Evolutionary conservation across 2,329 filamentous ascomycete species (phyloP), one percentile per base, ranked within the genome.

Genomic region (Fusarium sp.): DNA sequence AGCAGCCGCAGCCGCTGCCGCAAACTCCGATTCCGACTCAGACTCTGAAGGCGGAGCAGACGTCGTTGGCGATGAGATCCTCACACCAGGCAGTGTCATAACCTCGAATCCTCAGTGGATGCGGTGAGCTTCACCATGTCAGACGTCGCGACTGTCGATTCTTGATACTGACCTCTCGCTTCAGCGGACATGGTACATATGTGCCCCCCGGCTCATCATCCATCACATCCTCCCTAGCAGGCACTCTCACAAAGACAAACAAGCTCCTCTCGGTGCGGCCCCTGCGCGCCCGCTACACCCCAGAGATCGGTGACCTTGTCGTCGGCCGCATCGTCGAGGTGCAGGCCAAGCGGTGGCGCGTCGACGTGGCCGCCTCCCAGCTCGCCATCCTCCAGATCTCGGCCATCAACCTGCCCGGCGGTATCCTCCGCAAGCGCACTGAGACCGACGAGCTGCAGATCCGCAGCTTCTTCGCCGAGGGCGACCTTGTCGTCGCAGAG

Each of bases 381-480:
- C 88, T 97, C 6, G 94, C 95, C 4, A 85, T 89, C 42, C 83
- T 99, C 9, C 92, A 93, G 15, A 87, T 99, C 39, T 91, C 88
- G 50, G 90, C 91, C 60, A 98, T 99, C 78, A 99, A 99, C 75
- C 81, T 99, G 3, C 95, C 95, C 0, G 95, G 95, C 53, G 95
- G 95, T 31, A 96, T 97, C 65, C 82, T 97, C 70, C 87, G 95
- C 56, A 91, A 94, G 74, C 85, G 95, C 65, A 99, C 95, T 26
- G 93, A 94, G 72, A 96, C 95, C 13, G 95, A 99, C 76, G 95
- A 98, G 80, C 83, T 99, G 71, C 95, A 98, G 78, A 98, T 99
- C 77, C 88, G 95, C 46, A 92, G 88, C n/a, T 99, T 97, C 78
- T 98, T 99, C 79, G 89, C 90, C 51, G 95, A 99, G 77, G 95